Base-by-base conservation (phyloP, 2,329 filamentous ascomycete species). In the Diaporthe sp. region DNA sequence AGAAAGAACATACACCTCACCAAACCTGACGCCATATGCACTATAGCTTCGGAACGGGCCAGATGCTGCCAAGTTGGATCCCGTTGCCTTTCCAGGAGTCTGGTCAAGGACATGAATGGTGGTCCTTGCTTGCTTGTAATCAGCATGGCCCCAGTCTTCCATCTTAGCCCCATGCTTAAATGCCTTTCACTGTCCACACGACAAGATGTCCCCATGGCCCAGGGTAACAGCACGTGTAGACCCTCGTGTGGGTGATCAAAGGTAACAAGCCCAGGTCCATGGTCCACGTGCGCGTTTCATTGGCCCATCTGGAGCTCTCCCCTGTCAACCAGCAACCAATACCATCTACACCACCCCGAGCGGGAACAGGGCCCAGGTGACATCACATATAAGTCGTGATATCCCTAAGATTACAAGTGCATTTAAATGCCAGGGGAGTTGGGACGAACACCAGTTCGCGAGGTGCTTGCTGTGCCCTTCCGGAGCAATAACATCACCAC, bases 261-360 rank as follows among this genome's bases (percentile, higher is more conserved):
- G 2, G 8, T 20, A 28, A 39, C 47, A 65, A 44, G 17, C 67
- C 47, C 15, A 57, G 25, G 58, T 53, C 17, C 37, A 4, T 39
- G n/a, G 39, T 55, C 73, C 67, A 75, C 67, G 73, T 75, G 73
- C 49, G 28, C n/a, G 42, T 72, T 72, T 71, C 49, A 75, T 75
- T 75, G 73, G 73, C 22, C 58, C 44, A 49, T 67, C 49, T 37
- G 9, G 39, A 57, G 57, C 53, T 22, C 49, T 65, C 20, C 73
- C 65, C 55, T 71, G 65, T 57, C 34, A 63, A 44, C 34, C 25
- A 49, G 22, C 73, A 20, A n/a, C 73, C 31, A 42, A 20, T 37
- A 39, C 57, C 15, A 61, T 25, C 34, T 34, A 9, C 22, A 68
- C 28, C 31, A 20, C 10, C n/a, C 34, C 3, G 4, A 6, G 10